Percentiles rank a stretch among this genome's conserved stretches.
phyloP scores from a whole-genome alignment of 2,329 filamentous ascomycete genomes.

The Aureobasidium lini region DNA sequence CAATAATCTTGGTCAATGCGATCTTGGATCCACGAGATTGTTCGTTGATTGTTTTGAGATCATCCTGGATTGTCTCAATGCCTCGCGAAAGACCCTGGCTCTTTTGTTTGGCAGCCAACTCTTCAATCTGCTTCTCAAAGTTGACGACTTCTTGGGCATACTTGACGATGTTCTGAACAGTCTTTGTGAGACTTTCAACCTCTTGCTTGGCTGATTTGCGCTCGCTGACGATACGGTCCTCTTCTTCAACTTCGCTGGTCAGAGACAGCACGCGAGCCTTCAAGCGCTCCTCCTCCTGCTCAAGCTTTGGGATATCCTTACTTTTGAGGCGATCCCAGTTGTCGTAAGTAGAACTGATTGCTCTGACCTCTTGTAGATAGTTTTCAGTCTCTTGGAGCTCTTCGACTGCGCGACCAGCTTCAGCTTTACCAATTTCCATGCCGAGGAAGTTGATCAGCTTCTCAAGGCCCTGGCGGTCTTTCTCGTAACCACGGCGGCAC shows the following conservation, averaged over 20 bases:
- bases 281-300: conserved; percentile 54
- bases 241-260: conserved; percentile 44
- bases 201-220: conserved; percentile 60
- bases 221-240: conserved; percentile 60
- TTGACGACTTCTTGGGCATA: conserved; percentile 64
- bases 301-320: conserved; percentile 62
- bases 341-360: conserved; percentile 49
- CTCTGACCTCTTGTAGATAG: conserved; percentile 53
- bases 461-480: conserved; percentile 51
- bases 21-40: conserved; percentile 58
- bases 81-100: conserved; percentile 58
- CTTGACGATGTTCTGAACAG: conserved; percentile 67
- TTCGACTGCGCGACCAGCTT: conserved; percentile 42
- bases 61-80: conserved; percentile 75
- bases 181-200: conserved; percentile 67
- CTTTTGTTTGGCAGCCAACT: conserved; percentile 68
- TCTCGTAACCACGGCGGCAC: conserved; percentile 62
- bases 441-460: conserved; percentile 61
- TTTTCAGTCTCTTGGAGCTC: conserved; percentile 56
- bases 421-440: conserved; percentile 33
- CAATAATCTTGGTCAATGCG: conserved; percentile 56
- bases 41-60: conserved; percentile 60
- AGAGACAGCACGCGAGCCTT: conserved; percentile 31
- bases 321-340: conserved; percentile 60
- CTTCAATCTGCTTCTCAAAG: conserved; percentile 64